phyloP scores from a whole-genome alignment of 1,139 yeast species.

The Debaryomyces sp. region DNA sequence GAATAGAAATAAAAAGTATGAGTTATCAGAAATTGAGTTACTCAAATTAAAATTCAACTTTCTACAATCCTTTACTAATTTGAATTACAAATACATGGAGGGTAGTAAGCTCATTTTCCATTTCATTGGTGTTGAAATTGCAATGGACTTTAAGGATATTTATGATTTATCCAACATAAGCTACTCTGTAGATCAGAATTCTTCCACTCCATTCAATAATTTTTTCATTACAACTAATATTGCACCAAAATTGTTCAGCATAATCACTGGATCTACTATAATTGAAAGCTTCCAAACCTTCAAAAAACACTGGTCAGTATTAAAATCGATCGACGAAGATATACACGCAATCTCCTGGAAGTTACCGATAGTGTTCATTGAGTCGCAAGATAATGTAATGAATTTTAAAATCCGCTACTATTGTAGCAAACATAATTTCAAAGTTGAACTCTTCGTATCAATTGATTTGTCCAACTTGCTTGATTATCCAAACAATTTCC shows the following conservation, averaged over 20 bases:
- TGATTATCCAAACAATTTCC: conserved; percentile 9
- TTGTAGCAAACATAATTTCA: conserved; percentile 14
- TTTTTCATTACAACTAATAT: background rate
- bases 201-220: background rate
- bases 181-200: conserved; percentile 8
- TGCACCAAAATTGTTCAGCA: background rate
- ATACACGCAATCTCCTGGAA: conserved; percentile 31
- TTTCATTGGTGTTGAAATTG: conserved; percentile 19
- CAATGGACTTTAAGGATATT: conserved; percentile 16
- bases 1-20: conserved; percentile 26
- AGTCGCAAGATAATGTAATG: conserved; percentile 9
- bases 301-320: conserved; percentile 21
- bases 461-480: conserved; percentile 10
- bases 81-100: conserved; percentile 19
- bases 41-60: conserved; percentile 26
- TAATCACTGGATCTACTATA: conserved; percentile 3
- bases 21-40: conserved; percentile 25
- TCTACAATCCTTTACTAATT: conserved; percentile 25
- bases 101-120: conserved; percentile 16
- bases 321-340: conserved; percentile 29
- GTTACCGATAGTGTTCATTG: conserved; percentile 25
- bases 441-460: conserved; percentile 12
- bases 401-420: conserved; percentile 18
- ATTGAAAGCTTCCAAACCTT: conserved; percentile 20
- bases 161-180: conserved; percentile 3